A percentile compares a stretch with the other conserved stretches of the same genome.
Evolutionary conservation across 805 yeast genomes (phyloP).

Genomic region (Cyberlindnera galapagoensis): DNA sequence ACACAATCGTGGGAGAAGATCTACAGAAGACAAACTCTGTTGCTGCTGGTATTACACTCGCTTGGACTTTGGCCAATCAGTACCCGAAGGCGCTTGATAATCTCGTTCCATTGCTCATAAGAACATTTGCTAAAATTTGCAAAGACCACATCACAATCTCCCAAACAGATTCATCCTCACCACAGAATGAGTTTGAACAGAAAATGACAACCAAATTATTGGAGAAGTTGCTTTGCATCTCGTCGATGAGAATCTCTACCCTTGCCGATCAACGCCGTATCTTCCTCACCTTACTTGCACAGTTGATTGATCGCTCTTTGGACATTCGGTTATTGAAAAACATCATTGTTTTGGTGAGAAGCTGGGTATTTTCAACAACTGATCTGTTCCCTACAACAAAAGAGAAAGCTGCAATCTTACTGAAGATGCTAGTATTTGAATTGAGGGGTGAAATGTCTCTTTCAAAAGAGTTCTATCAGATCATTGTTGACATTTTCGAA

Average conservation of each 20-base stretch:
- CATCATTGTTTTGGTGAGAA: constrained; percentile 70
- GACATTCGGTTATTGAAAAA: constrained; percentile 70
- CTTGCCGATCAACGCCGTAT: constrained; percentile 91
- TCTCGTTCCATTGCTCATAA: constrained; percentile 68
- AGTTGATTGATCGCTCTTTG: constrained; percentile 79
- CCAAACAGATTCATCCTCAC: constrained; percentile 30
- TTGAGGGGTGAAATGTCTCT: constrained; percentile 75
- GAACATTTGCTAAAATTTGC: constrained; percentile 82
- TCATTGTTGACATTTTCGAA: constrained; percentile 82
- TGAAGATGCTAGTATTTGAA: constrained; percentile 92
- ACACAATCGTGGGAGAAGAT: constrained; percentile 72
- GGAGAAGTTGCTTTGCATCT: constrained; percentile 68
- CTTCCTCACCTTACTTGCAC: constrained; percentile 79
- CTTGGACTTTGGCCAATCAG: constrained; percentile 74
- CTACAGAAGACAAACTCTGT: constrained; percentile 64
- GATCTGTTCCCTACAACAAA: constrained; percentile 91
- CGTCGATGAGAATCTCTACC: constrained; percentile 75
- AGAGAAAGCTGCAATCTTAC: constrained; percentile 89
- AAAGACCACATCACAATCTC: constrained; percentile 72
- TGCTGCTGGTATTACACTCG: constrained; percentile 79
- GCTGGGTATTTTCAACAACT: constrained; percentile 81
- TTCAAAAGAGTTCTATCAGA: constrained; percentile 74
- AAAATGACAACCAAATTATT: constrained; percentile 71
- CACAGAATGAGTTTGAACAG: constrained; percentile 59
- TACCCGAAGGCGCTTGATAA: constrained; percentile 72